Base-by-base conservation (phyloP, 257 asterid species). In the Solanum clarkiae region DNA sequence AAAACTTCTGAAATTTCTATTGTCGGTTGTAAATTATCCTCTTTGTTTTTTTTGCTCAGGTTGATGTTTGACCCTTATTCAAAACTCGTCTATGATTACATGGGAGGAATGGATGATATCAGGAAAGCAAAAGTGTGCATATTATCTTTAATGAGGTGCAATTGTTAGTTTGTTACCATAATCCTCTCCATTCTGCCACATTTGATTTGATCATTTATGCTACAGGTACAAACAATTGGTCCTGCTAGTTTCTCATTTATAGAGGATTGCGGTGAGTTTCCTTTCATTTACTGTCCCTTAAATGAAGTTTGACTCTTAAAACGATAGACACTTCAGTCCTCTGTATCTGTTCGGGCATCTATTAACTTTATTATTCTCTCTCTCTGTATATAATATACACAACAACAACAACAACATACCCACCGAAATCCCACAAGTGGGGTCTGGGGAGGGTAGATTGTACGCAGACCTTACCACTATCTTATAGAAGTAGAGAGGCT, bases 41-140 rank as follows among this genome's bases (percentile, higher is more conserved):
- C 82, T 77, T 77, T 77, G 65, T 55, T 77, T 26, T 53, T 77
- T 26, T 53, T 77, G 10, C 47, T 77, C 88, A 88, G 90, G 60
- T 86, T 88, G 87, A 86, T 86, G 90, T 82, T 88, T 86, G 90
- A 88, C 85, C 90, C 90, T 44, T 88, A 77, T 62, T 83, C 85
- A 51, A 88, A 80, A 72, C 65, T 86, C 66, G 80, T 88, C 17
- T 88, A 88, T 71, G 90, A 86, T 66, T 86, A 86, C 85, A 59
- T 40, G 63, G 90, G 90, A 63, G 90, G 90, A 70, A 9, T 88
- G 70, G 90, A 86, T 84, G 90, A 88, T 69, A 80, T 88, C 82
- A 88, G 87, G 82, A 84, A 80, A 77, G 86, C 88, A 53, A 88
- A 88, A 86, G 90, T 88, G 86, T 80, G 88, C 87, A 88, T 84